Percentiles rank a stretch among this genome's conserved stretches.
Evolutionary conservation across 1,139 yeast genomes (phyloP).

Genomic region (Zygosaccharomyces pseudobailii): DNA sequence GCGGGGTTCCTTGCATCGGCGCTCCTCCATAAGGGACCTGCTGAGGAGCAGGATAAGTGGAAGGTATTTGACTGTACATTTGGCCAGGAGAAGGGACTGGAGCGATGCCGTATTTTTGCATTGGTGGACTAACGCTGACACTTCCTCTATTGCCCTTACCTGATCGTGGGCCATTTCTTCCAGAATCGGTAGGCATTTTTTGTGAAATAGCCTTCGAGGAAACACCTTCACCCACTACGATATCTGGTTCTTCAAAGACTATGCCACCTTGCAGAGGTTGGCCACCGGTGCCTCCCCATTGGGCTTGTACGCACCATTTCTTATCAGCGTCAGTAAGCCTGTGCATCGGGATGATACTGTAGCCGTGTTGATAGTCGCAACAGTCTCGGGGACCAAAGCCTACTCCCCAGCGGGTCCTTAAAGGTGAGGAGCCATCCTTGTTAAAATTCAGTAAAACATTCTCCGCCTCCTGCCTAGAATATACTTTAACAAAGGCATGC

Average conservation of each 20-base stretch:
- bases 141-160: constrained; percentile 49
- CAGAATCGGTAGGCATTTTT: constrained; percentile 84
- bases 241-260: constrained; percentile 94
- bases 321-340: constrained; percentile 91
- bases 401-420: constrained; percentile 96
- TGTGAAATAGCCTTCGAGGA: constrained; percentile 88
- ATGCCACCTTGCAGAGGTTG: constrained; percentile 75
- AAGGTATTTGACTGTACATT: constrained; percentile 20
- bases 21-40: constrained; percentile 5
- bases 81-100: constrained; percentile 23
- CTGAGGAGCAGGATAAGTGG: constrained; percentile 20
- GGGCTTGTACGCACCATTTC: constrained; percentile 83
- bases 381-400: constrained; percentile 99
- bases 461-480: constrained; percentile 91
- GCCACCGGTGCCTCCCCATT: constrained; percentile 98
- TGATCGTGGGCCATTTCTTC: constrained; percentile 80
- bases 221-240: constrained; percentile 91
- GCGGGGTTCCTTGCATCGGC: constrained; percentile 20
- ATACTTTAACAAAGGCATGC: constrained; percentile 96
- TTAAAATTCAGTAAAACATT: constrained; percentile 57
- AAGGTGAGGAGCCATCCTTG: constrained; percentile 50
- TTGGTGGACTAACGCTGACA: constrained; percentile 7
- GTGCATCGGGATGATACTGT: constrained; percentile 77
- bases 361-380: constrained; percentile 89
- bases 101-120: constrained; percentile 11